A percentile compares a stretch with the other conserved stretches of the same genome.
Conservation (phyloP, 1,139 yeast genomes). For the Yamadazyma pseudoaaseri region DNA sequence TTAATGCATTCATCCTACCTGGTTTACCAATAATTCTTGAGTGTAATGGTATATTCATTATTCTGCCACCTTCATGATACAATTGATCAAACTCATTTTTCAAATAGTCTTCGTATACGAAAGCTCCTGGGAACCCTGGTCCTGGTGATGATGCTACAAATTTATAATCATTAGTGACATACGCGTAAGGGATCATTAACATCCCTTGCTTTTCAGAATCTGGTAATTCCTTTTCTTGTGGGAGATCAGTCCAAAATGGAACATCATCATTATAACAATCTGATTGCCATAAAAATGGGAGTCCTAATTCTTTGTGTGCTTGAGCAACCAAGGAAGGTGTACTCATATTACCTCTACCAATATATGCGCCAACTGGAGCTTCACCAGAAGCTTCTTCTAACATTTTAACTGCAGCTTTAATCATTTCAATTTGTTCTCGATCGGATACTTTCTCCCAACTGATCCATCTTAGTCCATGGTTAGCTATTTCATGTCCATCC, state of each 20-base stretch:
- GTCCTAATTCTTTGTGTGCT: conserved; percentile 27
- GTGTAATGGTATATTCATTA: conserved; percentile 30
- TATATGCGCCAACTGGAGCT: conserved; percentile 32
- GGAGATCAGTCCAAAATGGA: conserved; percentile 32
- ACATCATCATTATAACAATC: conserved; percentile 34
- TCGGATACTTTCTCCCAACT: conserved; percentile 15
- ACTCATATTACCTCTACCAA: conserved; percentile 28
- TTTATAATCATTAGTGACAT: conserved; percentile 31
- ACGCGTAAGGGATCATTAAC: conserved; percentile 32
- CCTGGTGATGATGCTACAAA: conserved; percentile 22
- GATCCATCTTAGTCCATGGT: conserved; percentile 16
- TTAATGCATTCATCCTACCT: conserved; percentile 29
- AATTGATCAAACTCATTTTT: conserved; percentile 31
- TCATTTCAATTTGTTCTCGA: conserved; percentile 28
- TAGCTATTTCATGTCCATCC: conserved; percentile 17
- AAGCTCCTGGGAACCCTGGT: conserved; percentile 20
- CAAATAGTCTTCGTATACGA: conserved; percentile 17
- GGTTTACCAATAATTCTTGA: conserved; percentile 34
- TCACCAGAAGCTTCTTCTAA: conserved; percentile 26
- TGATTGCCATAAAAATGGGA: conserved; percentile 28
- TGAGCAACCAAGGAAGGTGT: conserved; percentile 28
- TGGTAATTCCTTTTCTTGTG: conserved; percentile 16
- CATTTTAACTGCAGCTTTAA: conserved; percentile 23
- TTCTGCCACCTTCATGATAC: conserved; percentile 33
- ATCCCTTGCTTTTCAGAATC: conserved; percentile 24